Evolutionary conservation across 371 early-diverging fungal genomes (phyloP), one percentile per base, ranked within the genome.

Genomic region (Conidiobolus incongruus): DNA sequence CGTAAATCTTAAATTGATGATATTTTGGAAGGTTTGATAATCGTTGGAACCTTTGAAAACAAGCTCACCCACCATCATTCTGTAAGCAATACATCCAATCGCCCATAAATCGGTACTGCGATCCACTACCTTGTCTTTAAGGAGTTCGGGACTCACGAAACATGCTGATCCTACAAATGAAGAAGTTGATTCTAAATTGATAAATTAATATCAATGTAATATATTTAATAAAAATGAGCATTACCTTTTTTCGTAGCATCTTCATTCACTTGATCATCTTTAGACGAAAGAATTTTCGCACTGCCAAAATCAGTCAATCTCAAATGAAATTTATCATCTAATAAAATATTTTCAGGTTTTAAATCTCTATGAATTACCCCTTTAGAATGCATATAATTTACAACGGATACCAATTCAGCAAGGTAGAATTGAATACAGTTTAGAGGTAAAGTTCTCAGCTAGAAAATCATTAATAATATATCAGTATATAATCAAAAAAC

Each of bases 141-240:
- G 68, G 24, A 97, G 63, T 61, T 99, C 99, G 2, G 97, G 98
- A 2, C 93, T 85, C 21, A 84, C 93, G 61, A 84, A 90, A 59
- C 89, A 93, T 10, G 94, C 93, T 1, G 96, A 94, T 10, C 96
- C 96, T 6, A 93, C 94, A 68, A 93, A 94, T 0, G 93, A 94
- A 41, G 77, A 70, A 17, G 83, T 60, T 34, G 66, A 49, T 40
- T 61, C 63, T 31, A 41, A 36, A 12, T 33, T 45, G 15, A n/a
- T 12, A 40, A 54, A 51, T 37, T 20, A 40, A 42, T 19, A 7
- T 47, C 24, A 17, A 33, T 13, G 5, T 44, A 32, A 11, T 40
- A 30, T 10, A 33, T 40, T 31, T 12, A 24, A 28, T 16, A 28
- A 3, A 42, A 35, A 11, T 41, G 31, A 15, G 8, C 13, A 35